Evolutionary conservation across 1,284 basidiomycete genomes (phyloP).

Genomic region (Erythrobasidium hasegawianum): DNA sequence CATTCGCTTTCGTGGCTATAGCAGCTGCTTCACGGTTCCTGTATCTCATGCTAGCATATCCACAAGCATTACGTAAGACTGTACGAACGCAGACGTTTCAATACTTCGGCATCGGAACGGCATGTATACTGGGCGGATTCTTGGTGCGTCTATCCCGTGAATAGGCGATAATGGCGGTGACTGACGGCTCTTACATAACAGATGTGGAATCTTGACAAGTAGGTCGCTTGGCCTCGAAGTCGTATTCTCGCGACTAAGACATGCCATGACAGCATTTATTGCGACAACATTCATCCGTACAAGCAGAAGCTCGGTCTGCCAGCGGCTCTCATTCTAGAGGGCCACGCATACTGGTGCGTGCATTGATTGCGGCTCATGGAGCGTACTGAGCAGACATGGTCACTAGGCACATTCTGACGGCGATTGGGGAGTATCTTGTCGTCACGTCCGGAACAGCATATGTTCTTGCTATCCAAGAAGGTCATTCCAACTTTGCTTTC

Average conservation of each 20-base stretch:
- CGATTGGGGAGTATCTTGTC: constrained; percentile 21
- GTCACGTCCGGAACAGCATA: constrained; percentile 13
- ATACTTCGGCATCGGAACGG: constrained; percentile 5
- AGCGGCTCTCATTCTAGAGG: constrained; percentile 10
- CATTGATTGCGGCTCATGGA: too few species aligned
- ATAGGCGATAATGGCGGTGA: too few species aligned
- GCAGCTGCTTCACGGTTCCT: constrained; percentile 19
- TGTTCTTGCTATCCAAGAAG: constrained; percentile 27
- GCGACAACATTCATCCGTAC: constrained; percentile 26
- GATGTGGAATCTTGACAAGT: constrained; percentile 35
- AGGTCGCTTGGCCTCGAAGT: background rate
- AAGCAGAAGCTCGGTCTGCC: constrained; percentile 18
- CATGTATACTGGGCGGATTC: constrained; percentile 10
- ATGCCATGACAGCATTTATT: constrained; percentile 19
- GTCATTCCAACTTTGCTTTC: constrained; percentile 15
- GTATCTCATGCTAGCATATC: constrained; percentile 8
- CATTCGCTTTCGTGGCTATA: constrained; percentile 10
- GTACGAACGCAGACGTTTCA: background rate
- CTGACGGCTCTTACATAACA: too few species aligned
- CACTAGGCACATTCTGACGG: constrained; percentile 33
- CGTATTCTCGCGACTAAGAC: background rate
- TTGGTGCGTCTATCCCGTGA: too few species aligned
- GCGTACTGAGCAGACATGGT: too few species aligned
- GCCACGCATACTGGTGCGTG: constrained; percentile 28
- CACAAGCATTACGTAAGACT: constrained; percentile 1